Base-by-base conservation (phyloP, 73 alveolate genomes). In the Loxodes magnus region DNA sequence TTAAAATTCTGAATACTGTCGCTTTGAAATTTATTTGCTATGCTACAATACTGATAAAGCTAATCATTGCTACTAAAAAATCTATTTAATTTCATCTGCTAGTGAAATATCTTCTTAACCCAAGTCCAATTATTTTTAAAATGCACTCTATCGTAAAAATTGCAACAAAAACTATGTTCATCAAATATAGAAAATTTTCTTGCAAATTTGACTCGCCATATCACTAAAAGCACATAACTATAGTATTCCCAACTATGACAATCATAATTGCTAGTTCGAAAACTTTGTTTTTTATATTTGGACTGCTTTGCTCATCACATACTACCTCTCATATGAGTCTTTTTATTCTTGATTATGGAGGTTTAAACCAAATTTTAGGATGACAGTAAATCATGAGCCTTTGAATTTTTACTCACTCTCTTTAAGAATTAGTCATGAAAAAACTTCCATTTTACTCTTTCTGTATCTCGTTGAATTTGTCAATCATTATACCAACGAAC, bases 341-440 rank as follows among this genome's bases (percentile, higher is more conserved):
- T 12, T 17, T 17, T 17, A 1, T 10, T 22, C 17, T 46, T 14
- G n/a, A 7, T 24, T 46, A 56, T 12, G 65, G 65, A 9, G 28
- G n/a, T 36, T 15, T 17, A 17, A 19, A 36, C 20, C 16, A 5
- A 0, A 69, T 58, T 29, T 61, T 66, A 3, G 62, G 56, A 28
- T 28, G 31, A 4, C 34, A 44, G 20, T 48, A 34, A 4, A 60
- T 46, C 62, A 74, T 27, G 17, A 67, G 39, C 22, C 79, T 33
- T 51, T 74, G 62, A 48, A 67, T 59, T 20, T 67, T 51, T 17
- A 74, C 77, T 82, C 88, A 74, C 46, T 74, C 78, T 51, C 59
- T 67, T 35, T 75, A 59, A 16, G 35, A 64, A 5, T 28, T 57
- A 3, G 71, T 58, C 24, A 75, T 41, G 35, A 44, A 43, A 27